Evolutionary conservation across 768 basidiomycete genomes (phyloP).

Genomic region (Lactarius vividus): DNA sequence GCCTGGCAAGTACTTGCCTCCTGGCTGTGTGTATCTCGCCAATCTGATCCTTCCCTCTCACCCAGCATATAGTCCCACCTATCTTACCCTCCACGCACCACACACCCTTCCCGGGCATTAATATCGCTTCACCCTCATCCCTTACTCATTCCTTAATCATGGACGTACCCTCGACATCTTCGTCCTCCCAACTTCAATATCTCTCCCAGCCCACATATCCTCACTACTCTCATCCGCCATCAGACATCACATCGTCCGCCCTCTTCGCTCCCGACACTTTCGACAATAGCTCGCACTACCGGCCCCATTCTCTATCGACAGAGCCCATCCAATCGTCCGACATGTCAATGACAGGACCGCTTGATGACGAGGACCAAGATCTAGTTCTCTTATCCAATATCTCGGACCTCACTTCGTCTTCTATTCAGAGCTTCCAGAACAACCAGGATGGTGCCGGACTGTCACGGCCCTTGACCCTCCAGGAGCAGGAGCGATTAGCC

Average conservation of each 20-base stretch:
- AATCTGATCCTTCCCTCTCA: conserved; percentile 9
- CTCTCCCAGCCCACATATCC: conserved; percentile 23
- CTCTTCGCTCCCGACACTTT: conserved; percentile 19
- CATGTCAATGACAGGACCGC: conserved; percentile 17
- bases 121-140: conserved; percentile 12
- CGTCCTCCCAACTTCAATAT: conserved; percentile 20
- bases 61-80: conserved; percentile 23
- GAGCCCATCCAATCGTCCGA: conserved; percentile 19
- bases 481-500: conserved; percentile 69
- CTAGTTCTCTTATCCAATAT: conserved; percentile 23
- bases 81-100: conserved; percentile 17
- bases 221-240: conserved; percentile 20
- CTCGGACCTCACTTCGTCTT: conserved; percentile 20
- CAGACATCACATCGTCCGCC: conserved; percentile 15
- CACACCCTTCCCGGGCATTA: conserved; percentile 16
- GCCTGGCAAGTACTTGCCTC: conserved; percentile 2
- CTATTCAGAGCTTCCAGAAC: conserved; percentile 25
- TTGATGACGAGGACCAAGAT: conserved; percentile 28
- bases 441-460: conserved; percentile 34
- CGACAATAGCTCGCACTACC: conserved; percentile 7
- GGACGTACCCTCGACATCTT: conserved; percentile 14
- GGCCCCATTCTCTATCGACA: conserved; percentile 10
- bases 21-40: neutral
- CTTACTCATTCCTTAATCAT: conserved; percentile 21
- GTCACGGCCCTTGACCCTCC: conserved; percentile 54